Percentiles rank a stretch among this genome's conserved stretches.
Conservation (phyloP, 1,284 basidiomycete genomes). For the Jaminaea rosea region DNA sequence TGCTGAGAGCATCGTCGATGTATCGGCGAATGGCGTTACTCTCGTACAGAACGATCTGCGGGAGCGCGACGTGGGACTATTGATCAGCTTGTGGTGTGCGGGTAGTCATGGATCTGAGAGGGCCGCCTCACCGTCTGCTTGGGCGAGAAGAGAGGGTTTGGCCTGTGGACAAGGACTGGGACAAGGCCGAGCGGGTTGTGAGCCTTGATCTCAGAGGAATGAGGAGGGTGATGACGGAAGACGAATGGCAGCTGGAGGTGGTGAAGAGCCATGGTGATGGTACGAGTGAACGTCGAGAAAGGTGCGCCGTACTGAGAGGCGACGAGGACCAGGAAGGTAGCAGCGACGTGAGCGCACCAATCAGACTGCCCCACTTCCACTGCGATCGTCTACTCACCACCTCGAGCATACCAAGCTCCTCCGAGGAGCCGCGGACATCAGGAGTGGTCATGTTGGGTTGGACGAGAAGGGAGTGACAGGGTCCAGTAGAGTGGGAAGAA, state of each 20-base stretch:
- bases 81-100: too few species aligned
- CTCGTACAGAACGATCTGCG: conserved; percentile 7
- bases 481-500: too few species aligned
- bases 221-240: neutral
- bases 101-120: too few species aligned
- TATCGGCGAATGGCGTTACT: conserved; percentile 9
- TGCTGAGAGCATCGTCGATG: conserved; percentile 3
- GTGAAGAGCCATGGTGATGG: conserved; percentile 5
- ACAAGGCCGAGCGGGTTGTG: conserved; percentile 9
- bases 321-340: neutral
- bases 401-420: conserved; percentile 6
- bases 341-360: neutral
- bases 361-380: neutral
- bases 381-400: neutral
- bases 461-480: too few species aligned
- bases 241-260: conserved; percentile 4
- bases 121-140: too few species aligned
- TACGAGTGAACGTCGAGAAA: conserved; percentile 11
- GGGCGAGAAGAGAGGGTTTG: conserved; percentile 2
- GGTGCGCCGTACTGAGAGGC: conserved; percentile 3
- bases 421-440: neutral
- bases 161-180: conserved; percentile 8
- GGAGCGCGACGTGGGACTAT: too few species aligned
- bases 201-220: conserved; percentile 1
- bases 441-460: conserved; percentile 5